Conservation (phyloP, 2,329 filamentous ascomycete genomes). For the Bipolaris gigantea region DNA sequence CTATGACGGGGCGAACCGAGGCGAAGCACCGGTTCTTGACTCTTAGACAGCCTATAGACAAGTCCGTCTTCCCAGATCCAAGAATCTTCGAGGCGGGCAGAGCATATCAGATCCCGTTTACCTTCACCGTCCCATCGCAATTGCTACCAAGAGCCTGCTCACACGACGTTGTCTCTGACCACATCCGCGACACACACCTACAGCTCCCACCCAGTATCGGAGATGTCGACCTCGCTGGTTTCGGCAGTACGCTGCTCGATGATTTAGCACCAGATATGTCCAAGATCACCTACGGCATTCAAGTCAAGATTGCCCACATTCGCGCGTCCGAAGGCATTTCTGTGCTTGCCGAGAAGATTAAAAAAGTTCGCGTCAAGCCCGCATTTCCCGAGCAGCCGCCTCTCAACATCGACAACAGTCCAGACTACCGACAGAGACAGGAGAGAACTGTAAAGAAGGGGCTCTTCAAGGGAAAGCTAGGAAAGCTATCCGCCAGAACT, state of each 20-base stretch:
- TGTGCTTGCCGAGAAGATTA: slow-evolving; percentile 54
- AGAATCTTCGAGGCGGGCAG: slow-evolving; percentile 58
- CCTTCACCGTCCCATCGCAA: slow-evolving; percentile 63
- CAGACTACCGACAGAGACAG: slow-evolving; percentile 57
- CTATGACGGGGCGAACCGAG: slow-evolving; percentile 57
- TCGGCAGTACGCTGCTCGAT: slow-evolving; percentile 57
- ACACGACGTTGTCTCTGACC: slow-evolving; percentile 55
- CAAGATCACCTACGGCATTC: slow-evolving; percentile 61
- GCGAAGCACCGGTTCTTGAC: slow-evolving; percentile 64
- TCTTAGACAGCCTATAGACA: slow-evolving; percentile 61
- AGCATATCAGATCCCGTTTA: slow-evolving; percentile 63
- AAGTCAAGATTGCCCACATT: slow-evolving; percentile 50
- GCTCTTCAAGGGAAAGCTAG: slow-evolving; percentile 60
- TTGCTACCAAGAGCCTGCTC: slow-evolving; percentile 63
- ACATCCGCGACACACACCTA: slow-evolving; percentile 59
- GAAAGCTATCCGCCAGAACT: slow-evolving; percentile 60
- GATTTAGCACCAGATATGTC: slow-evolving; percentile 66
- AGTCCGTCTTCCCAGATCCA: slow-evolving; percentile 57
- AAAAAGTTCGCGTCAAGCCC: slow-evolving; percentile 63
- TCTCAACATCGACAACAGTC: slow-evolving; percentile 52
- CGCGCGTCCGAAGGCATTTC: slow-evolving; percentile 46
- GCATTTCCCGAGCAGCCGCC: slow-evolving; percentile 63
- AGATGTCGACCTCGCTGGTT: slow-evolving; percentile 57
- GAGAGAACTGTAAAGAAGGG: slow-evolving; percentile 65
- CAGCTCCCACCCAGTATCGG: slow-evolving; percentile 64